These are phyloP conservation scores for Colletotrichum nymphaeae DNA, from an alignment of 2,329 filamentous ascomycete species.

Conservation along the genomic window DNA sequence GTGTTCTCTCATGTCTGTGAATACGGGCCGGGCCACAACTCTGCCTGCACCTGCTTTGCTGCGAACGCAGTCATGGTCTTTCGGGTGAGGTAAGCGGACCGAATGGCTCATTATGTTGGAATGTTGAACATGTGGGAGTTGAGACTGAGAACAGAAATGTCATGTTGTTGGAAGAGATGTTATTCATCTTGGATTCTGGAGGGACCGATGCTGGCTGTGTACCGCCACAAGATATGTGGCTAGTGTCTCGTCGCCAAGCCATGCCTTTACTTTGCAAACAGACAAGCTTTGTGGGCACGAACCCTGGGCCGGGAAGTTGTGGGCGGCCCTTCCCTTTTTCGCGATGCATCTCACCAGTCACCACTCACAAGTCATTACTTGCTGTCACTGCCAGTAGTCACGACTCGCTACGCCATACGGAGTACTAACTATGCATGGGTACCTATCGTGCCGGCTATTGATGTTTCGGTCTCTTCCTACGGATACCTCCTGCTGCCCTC, in stretches of 20 bases:
- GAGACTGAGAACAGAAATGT: not conserved
- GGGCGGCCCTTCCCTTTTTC: not conserved
- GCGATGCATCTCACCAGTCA: not conserved
- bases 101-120: not conserved
- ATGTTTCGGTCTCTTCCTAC: not conserved
- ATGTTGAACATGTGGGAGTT: not conserved
- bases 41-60: not conserved
- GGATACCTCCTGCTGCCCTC: not conserved
- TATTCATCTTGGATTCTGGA: too few species aligned
- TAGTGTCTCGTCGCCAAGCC: not conserved
- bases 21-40: not conserved
- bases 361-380: not conserved
- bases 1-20: not conserved
- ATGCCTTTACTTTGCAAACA: not conserved
- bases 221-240: not conserved
- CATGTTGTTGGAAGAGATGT: too few species aligned
- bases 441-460: not conserved
- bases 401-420: not conserved
- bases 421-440: too few species aligned
- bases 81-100: not conserved
- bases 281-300: constrained; percentile 27
- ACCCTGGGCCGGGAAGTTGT: constrained; percentile 8
- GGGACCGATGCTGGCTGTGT: not conserved
- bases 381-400: not conserved
- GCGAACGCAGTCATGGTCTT: not conserved